Evolutionary conservation across 176 grass and related monocot genomes (phyloP).

Genomic region (Aegilops longissima): DNA sequence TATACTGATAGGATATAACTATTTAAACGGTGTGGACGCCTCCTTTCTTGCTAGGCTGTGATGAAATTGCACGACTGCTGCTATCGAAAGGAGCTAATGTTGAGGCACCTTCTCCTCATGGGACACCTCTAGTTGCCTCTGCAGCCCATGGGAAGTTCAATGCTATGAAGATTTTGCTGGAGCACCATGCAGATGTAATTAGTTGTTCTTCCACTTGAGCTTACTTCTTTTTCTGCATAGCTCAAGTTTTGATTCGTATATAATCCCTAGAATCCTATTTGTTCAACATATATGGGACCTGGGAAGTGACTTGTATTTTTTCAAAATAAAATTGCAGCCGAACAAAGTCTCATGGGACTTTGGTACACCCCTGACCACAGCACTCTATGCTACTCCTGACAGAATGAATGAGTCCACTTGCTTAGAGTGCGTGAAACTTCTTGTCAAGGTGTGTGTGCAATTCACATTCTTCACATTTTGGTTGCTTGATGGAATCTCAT

Average conservation of each 20-base stretch:
- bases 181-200: conserved; percentile 44
- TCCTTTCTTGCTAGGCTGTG: conserved; percentile 26
- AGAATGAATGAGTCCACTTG: not conserved
- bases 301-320: not conserved
- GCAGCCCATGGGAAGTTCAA: conserved; percentile 31
- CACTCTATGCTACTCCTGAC: conserved; percentile 12
- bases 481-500: not conserved
- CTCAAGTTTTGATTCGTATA: not conserved
- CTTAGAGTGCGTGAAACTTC: conserved; percentile 5
- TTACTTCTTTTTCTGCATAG: not conserved
- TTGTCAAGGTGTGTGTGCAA: not conserved
- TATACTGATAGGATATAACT: not conserved
- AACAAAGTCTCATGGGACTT: conserved; percentile 15
- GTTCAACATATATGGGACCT: not conserved
- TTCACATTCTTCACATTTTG: not conserved
- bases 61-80: conserved; percentile 30
- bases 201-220: not conserved
- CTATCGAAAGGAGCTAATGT: conserved; percentile 35
- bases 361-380: not conserved
- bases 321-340: not conserved
- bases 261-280: not conserved
- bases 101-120: conserved; percentile 26
- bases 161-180: conserved; percentile 40
- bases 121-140: conserved; percentile 36
- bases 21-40: not conserved